Evolutionary conservation across 2,329 filamentous ascomycete genomes (phyloP), one percentile per base, ranked within the genome.

Genomic region (Paracorniculantispora psalliotae): DNA sequence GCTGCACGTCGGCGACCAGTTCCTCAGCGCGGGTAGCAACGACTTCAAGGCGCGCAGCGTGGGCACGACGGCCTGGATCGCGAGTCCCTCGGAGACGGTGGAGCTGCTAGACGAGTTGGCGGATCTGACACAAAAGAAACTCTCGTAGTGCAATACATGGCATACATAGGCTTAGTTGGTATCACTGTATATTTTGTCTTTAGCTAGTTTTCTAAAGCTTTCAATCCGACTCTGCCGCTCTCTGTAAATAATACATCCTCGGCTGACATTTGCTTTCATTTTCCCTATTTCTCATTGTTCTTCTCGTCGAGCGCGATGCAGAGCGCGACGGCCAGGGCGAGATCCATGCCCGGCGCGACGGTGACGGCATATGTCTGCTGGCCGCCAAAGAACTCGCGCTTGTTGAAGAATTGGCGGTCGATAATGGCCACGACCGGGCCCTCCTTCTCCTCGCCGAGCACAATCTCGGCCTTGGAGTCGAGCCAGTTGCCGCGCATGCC

Each of bases 1-100:
- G 9, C 79, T 99, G 60, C 94, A 99, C 74, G 91, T 99, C 4
- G 94, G 94, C 15, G 94, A 99, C 74, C 94, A 99, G 75, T 99
- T 99, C 73, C 77, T 99, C 63, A 96, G 90, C 62, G 93, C 93
- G 3, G 92, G 92, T 0, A 91, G 92, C 17, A 99, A 99, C 74
- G 94, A 99, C 74, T 99, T 97, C 79, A 96, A 97, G 78, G 90
- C 93, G 8, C 81, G 93, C 30, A 84, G 92, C 67, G 92, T 96
- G 21, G 94, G 91, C 35, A 97, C 93, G 1, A 97, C 94, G 23
- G 92, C 93, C 1, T 61, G 94, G 94, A 96, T 99, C 65, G 93
- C 94, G 1, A 97, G 85, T 69, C 94, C 94, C 0, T 80, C 82
- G 0, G 94, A 99, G 79, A 99, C 94, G 30, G 91, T 96, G 41